Base-by-base conservation (phyloP, 495 filamentous ascomycete species). In the Podospora sp. region DNA sequence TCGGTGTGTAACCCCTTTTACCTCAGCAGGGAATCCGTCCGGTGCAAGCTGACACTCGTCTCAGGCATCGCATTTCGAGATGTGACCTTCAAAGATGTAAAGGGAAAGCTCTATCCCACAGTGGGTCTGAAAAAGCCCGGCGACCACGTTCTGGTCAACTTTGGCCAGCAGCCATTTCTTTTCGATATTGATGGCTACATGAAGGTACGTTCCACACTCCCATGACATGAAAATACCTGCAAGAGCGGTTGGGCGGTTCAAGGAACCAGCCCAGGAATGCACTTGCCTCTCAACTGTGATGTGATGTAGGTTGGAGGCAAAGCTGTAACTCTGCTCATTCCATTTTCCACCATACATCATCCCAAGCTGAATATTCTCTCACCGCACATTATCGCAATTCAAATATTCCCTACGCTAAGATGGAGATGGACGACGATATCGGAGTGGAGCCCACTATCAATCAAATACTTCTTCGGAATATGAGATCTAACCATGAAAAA, bases 161-260 rank as follows among this genome's bases (percentile, higher is more conserved):
- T 99, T 82, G 95, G 95, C 49, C 92, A 96, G 76, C 84, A 82
- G 65, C 89, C 90, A 22, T 99, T 99, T 75, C 83, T 92, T 58
- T 99, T 91, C 79, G 92, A 97, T 76, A 98, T 99, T 68, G 93
- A 98, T 76, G 83, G 84, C 60, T 88, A 95, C 83, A 89, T 98
- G 76, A 84, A 86, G 82, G 93, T 93, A 84, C 26, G 71, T 71
- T 29, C 26, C 24, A 22, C 50, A 25, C n/a, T 36, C 52, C 49
- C 11, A 33, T 51, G 52, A 26, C 21, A 12, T 12, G 40, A 46
- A 2, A 46, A 6, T 2, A 46, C 16, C 11, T 46, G 40, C 9
- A 14, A 18, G 16, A 6, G 40, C 40, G 9, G 5, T 11, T 6
- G 40, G 29, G 4, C 40, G 40, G 12, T 46, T 36, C 33, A 36